A percentile compares a stretch with the other conserved stretches of the same genome.
These are phyloP conservation scores for Chimonanthus praecox DNA, from an alignment of 164 flowering plant genomes.

Conservation along the genomic window DNA sequence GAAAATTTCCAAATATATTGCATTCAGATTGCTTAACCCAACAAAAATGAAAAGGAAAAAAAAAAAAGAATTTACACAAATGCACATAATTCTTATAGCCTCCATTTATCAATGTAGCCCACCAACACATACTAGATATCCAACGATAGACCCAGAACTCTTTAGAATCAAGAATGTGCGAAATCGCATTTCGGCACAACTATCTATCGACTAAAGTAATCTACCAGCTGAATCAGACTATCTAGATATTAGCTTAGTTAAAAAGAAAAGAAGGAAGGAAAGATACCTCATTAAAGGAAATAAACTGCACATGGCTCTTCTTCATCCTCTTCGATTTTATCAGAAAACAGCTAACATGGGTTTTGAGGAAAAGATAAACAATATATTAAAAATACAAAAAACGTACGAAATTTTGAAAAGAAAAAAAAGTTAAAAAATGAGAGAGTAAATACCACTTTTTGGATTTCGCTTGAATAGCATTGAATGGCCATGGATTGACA, in stretches of 20 bases:
- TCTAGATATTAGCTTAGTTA: no score
- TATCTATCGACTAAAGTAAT: not conserved
- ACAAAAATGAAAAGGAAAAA: not conserved
- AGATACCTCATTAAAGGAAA: conserved; percentile 12
- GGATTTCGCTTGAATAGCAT: conserved; percentile 31
- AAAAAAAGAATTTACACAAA: no score
- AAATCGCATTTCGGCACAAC: not conserved
- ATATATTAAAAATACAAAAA: not conserved
- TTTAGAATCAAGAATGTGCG: not conserved
- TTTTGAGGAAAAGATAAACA: not conserved
- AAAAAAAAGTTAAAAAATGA: not conserved
- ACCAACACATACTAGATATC: not conserved
- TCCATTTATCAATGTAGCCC: not conserved
- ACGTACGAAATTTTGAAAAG: not conserved
- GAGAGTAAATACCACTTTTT: conserved; percentile 22
- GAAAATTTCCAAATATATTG: not conserved
- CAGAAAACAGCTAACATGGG: conserved; percentile 7
- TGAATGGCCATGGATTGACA: conserved; percentile 34
- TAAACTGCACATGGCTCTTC: conserved; percentile 12
- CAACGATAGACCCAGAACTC: not conserved
- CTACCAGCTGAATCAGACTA: not conserved
- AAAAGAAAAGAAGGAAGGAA: not conserved
- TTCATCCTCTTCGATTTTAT: conserved; percentile 12
- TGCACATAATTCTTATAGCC: not conserved
- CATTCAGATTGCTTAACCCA: not conserved